Percentiles rank a stretch among this genome's conserved stretches.
phyloP scores from a whole-genome alignment of 768 basidiomycete species.

The Trametes sanguinea region DNA sequence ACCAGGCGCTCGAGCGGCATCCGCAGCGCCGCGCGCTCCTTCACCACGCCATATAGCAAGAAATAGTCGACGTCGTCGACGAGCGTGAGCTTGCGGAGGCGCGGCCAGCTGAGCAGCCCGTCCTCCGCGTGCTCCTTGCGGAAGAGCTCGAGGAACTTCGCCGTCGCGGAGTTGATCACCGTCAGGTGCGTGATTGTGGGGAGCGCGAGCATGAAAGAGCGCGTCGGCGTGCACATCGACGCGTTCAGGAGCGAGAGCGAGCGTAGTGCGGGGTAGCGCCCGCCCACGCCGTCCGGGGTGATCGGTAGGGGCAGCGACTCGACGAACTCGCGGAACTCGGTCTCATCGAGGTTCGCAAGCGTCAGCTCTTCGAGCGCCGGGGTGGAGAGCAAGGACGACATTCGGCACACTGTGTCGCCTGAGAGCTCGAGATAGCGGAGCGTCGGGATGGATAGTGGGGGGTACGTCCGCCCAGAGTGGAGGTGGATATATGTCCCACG shows the following conservation, averaged over 20 bases:
- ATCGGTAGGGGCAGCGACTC: constrained; percentile 18
- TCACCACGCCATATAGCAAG: constrained; percentile 22
- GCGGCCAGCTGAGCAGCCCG: constrained; percentile 22
- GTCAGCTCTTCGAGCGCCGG: constrained; percentile 26
- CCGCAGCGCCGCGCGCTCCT: constrained; percentile 21
- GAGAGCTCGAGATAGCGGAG: constrained; percentile 30
- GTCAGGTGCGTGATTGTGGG: constrained; percentile 26
- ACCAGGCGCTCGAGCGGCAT: constrained; percentile 25
- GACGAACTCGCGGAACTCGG: constrained; percentile 31
- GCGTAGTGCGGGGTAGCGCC: constrained; percentile 25
- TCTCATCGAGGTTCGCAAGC: constrained; percentile 32
- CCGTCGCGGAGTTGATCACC: constrained; percentile 27
- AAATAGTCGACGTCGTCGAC: constrained; percentile 28
- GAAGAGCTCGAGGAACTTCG: constrained; percentile 28
- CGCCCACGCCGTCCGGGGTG: not conserved
- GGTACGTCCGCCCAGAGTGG: constrained; percentile 16
- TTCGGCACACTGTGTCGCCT: constrained; percentile 28
- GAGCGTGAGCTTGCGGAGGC: constrained; percentile 26
- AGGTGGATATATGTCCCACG: constrained; percentile 30
- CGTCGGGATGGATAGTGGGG: constrained; percentile 21
- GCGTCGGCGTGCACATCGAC: constrained; percentile 22
- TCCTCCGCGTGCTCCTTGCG: constrained; percentile 21
- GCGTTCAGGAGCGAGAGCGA: constrained; percentile 28
- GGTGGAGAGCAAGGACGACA: constrained; percentile 26
- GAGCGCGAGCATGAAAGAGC: constrained; percentile 26